Evolutionary conservation across 2,329 filamentous ascomycete species (phyloP).

Genomic region (Teratosphaeria zuluensis): DNA sequence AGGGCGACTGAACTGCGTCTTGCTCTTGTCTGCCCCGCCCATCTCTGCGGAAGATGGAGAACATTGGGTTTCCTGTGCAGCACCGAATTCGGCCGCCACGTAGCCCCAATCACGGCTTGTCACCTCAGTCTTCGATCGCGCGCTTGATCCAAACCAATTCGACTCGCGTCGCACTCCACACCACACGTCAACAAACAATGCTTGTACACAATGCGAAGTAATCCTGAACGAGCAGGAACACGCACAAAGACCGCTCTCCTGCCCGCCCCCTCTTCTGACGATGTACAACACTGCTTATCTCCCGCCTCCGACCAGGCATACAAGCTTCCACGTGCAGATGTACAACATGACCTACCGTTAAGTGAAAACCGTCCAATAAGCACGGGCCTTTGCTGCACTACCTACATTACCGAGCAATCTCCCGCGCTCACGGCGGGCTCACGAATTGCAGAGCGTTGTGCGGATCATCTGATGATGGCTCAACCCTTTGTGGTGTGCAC

Average conservation of each 20-base stretch:
- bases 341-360: conserved; percentile 4
- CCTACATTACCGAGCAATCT: not conserved
- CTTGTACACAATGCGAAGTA: not conserved
- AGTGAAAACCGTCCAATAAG: conserved; percentile 1
- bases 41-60: conserved; percentile 4
- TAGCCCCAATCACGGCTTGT: conserved; percentile 1
- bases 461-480: not conserved
- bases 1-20: conserved; percentile 4
- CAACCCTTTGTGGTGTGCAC: not conserved
- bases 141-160: not conserved
- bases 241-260: not conserved
- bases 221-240: not conserved
- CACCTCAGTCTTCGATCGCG: not conserved
- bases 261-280: not conserved
- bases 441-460: not conserved
- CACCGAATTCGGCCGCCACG: conserved; percentile 2
- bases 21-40: conserved; percentile 2
- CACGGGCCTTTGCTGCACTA: not conserved
- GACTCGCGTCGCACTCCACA: not conserved
- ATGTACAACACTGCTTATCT: conserved; percentile 6
- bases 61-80: conserved; percentile 7
- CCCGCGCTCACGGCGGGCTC: not conserved
- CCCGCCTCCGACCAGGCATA: not conserved
- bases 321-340: not conserved
- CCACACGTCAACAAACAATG: conserved; percentile 1